phyloP scores from a whole-genome alignment of 495 filamentous ascomycete genomes.

The Talaromyces thailandensis region DNA sequence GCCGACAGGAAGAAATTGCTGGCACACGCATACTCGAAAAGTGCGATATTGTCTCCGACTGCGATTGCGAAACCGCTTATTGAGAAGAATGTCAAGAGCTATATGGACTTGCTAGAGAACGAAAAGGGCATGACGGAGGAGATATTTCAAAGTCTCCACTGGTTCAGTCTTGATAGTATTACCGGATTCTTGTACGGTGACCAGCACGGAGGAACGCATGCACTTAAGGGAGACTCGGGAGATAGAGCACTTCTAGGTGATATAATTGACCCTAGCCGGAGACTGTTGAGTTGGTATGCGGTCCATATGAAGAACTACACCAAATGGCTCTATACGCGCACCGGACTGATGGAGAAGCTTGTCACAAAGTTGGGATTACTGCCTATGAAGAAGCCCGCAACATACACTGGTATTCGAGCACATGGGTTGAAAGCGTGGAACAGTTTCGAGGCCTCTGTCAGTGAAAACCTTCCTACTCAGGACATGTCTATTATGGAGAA shows the following conservation, averaged over 20 bases:
- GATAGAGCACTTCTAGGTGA: slow-evolving; percentile 23
- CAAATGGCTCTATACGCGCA: slow-evolving; percentile 20
- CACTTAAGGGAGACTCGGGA: slow-evolving; percentile 9
- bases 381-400: slow-evolving; percentile 23
- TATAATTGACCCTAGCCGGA: slow-evolving; percentile 21
- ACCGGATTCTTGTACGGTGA: slow-evolving; percentile 25
- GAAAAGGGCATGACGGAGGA: slow-evolving; percentile 17
- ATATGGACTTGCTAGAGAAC: neutral
- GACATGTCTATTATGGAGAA: neutral
- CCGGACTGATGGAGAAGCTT: slow-evolving; percentile 14
- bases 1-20: slow-evolving; percentile 30
- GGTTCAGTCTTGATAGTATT: slow-evolving; percentile 31
- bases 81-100: neutral
- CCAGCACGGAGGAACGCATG: slow-evolving; percentile 12
- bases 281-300: neutral
- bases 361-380: slow-evolving; percentile 11
- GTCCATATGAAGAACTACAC: slow-evolving; percentile 27
- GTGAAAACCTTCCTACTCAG: slow-evolving; percentile 6
- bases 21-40: slow-evolving; percentile 29
- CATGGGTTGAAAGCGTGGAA: slow-evolving; percentile 19
- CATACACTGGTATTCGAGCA: slow-evolving; percentile 24
- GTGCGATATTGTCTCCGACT: slow-evolving; percentile 21
- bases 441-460: slow-evolving; percentile 5
- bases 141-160: slow-evolving; percentile 29
- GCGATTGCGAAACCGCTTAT: slow-evolving; percentile 21